Evolutionary conservation across 768 basidiomycete genomes (phyloP).

Genomic region (Sarcomyxa edulis): DNA sequence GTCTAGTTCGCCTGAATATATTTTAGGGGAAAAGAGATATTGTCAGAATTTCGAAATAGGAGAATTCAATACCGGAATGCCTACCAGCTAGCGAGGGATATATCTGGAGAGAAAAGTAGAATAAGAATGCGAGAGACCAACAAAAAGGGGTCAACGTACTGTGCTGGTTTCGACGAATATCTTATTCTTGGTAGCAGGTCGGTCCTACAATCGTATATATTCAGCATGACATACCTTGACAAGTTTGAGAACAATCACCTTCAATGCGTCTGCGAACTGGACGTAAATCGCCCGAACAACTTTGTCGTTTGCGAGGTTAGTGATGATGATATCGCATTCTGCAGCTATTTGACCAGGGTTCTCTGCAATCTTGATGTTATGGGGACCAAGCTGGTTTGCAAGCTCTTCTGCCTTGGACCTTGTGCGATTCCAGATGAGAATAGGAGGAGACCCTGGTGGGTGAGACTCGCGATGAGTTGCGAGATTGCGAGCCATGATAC

Average conservation of each 20-base stretch:
- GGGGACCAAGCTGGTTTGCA: conserved; percentile 46
- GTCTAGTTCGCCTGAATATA: conserved; percentile 74
- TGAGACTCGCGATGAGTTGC: conserved; percentile 44
- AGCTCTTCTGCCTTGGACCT: conserved; percentile 54
- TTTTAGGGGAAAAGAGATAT: not conserved
- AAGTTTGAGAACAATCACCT: conserved; percentile 44
- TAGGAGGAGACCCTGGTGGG: conserved; percentile 34
- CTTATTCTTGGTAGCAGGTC: conserved; percentile 45
- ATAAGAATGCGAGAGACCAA: not conserved
- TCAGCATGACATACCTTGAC: no score
- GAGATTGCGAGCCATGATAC: conserved; percentile 75
- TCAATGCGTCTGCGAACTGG: conserved; percentile 52
- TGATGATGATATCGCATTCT: conserved; percentile 73
- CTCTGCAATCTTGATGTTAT: conserved; percentile 50
- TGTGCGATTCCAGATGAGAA: conserved; percentile 78
- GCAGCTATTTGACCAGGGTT: conserved; percentile 52
- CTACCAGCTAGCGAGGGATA: conserved; percentile 49
- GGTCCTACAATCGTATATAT: no score
- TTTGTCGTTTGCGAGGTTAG: conserved; percentile 67
- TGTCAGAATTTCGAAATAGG: not conserved
- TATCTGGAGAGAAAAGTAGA: conserved; percentile 30
- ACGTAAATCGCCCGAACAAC: conserved; percentile 61
- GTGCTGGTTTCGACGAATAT: conserved; percentile 88
- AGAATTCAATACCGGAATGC: not conserved
- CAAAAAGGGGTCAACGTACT: conserved; percentile 31